Evolutionary conservation across 1,139 yeast species (phyloP), one percentile per base, ranked within the genome.

Genomic region (Zygosaccharomyces sapae): DNA sequence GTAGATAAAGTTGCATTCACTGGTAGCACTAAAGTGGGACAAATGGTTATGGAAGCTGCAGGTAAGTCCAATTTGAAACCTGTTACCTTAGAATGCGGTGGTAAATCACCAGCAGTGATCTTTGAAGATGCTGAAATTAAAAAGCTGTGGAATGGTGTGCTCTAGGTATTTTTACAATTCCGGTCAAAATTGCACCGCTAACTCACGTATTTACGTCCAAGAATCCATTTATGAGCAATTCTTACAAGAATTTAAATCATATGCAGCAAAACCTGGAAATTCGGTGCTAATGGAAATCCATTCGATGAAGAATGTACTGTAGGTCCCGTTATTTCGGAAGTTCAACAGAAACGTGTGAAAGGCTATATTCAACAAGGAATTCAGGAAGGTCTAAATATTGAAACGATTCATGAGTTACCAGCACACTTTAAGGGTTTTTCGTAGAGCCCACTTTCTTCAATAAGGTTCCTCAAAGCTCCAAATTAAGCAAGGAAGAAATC

Each of bases 181-280:
- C 61, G 97, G 97, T 38, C 96, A 89, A 69, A 83, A 88, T 45
- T 89, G 97, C 72, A 87, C 94, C 37, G 88, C 95, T 47, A 88
- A 90, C 49, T 88, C 92, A 52, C 75, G 97, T 55, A 76, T 88
- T 36, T 85, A 84, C 56, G 85, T 87, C 29, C 89, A 87, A 56
- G 81, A 77, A 46, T 67, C 73, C 1, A 69, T 87, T 36, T 84
- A 85, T 63, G 94, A 87, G 49, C 71, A 75, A 57, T 76, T 82
- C 49, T 58, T 81, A 38, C 66, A 64, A 9, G 70, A 69, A 51
- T 80, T 80, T 57, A 75, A 71, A 56, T 61, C 66, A 20, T 74
- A 77, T 50, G 73, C 77, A 36, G 71, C 71, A 50, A 62, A 39
- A 73, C 67, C n/a, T 81, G 79, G 70, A 69, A 67, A 33, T 81